Base-by-base conservation (phyloP, 768 basidiomycete species). In the Tephrocybe rancida region DNA sequence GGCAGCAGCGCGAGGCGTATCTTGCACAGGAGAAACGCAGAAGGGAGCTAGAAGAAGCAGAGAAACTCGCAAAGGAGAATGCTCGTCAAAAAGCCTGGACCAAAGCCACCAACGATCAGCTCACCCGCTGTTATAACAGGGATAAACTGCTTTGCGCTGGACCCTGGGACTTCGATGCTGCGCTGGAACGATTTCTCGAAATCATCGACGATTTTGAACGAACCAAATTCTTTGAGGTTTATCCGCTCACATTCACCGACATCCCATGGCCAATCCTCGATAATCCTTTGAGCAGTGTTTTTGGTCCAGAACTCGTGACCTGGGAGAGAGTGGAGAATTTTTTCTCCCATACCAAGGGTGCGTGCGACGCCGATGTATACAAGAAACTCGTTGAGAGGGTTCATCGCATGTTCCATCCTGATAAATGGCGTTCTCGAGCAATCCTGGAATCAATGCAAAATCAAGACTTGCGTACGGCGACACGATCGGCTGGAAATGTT, bases 321-420 rank as follows among this genome's bases (percentile, higher is more conserved):
- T 85, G 82, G 83, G 60, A 68, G 6, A 70, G 77, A 0, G 83
- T 85, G 47, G 83, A 84, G 64, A 59, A 63, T 13, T 85, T 85
- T 68, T 85, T 85, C 64, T 60, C 53, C 11, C 67, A 69, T 10
- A 73, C 75, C 19, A 67, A 71, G 54, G 25, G 43, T 21, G 67
- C 69, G 35, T 37, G 30, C 71, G 79, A 70, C 70, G 73, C 13
- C 14, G 56, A 73, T 56, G 76, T 79, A 45, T 82, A 79, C 65
- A 74, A 72, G 55, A 64, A 58, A 2, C 74, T 85, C 48, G 73
- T 85, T 2, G 73, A 82, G 67, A 79, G 74, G 61, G 76, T 75
- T 51, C 77, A 85, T 61, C 70, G 30, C 16, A 30, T 32, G 21
- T 51, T 51, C n/a, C 42, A 51, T 43, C 42, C 50, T 1, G 50